These are phyloP conservation scores for Globomyces pollinis-pini DNA, from an alignment of 192 early-diverging fungal species.

Conservation along the genomic window DNA sequence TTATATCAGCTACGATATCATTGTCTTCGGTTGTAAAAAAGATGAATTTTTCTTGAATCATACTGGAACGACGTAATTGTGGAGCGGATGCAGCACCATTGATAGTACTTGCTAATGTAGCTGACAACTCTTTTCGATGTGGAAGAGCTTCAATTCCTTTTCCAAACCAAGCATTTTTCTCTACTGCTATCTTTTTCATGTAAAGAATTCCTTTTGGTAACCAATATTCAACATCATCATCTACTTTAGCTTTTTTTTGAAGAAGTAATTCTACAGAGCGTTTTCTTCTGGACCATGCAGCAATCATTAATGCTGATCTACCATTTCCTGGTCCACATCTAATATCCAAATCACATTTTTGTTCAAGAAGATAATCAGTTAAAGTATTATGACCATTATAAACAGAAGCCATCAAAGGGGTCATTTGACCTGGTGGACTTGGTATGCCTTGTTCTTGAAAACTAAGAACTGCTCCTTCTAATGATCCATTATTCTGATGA, in stretches of 20 bases:
- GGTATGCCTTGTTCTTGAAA: not conserved
- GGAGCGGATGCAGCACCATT: not conserved
- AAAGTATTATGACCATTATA: slow-evolving; percentile 23
- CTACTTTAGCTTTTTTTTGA: slow-evolving; percentile 17
- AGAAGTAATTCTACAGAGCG: slow-evolving; percentile 25
- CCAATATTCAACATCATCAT: slow-evolving; percentile 31
- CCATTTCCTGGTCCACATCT: slow-evolving; percentile 24
- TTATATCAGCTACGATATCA: slow-evolving; percentile 3
- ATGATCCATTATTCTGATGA: slow-evolving; percentile 9
- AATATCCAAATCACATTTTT: slow-evolving; percentile 32
- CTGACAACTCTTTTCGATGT: not conserved
- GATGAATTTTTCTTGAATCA: slow-evolving; percentile 22
- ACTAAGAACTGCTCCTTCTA: slow-evolving; percentile 7
- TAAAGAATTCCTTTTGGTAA: slow-evolving; percentile 28
- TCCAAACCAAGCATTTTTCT: slow-evolving; percentile 27
- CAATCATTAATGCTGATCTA: slow-evolving; percentile 37
- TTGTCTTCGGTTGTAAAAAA: slow-evolving; percentile 24
- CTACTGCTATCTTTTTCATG: slow-evolving; percentile 21
- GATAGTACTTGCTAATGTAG: no score
- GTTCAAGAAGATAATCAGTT: slow-evolving; percentile 29
- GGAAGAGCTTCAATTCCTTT: not conserved
- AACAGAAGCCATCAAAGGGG: slow-evolving; percentile 39
- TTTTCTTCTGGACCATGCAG: slow-evolving; percentile 31
- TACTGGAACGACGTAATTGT: slow-evolving; percentile 11
- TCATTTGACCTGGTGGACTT: slow-evolving; percentile 3